These are phyloP conservation scores for Boletales sp. DNA, from an alignment of 768 basidiomycete genomes.

Conservation along the genomic window DNA sequence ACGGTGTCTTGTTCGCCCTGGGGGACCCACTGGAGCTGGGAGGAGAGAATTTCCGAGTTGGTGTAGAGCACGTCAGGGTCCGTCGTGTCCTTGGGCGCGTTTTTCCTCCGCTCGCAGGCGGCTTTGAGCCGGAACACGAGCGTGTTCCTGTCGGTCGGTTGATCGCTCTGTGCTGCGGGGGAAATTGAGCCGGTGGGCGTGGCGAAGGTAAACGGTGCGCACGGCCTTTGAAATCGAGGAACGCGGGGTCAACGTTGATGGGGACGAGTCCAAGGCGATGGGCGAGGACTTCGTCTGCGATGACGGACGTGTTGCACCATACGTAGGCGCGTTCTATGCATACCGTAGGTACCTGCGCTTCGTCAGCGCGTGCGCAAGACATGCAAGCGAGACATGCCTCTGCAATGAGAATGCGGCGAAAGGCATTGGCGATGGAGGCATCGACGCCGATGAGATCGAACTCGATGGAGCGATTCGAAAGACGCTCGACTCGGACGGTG, in stretches of 20 bases:
- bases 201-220: slow-evolving; percentile 7
- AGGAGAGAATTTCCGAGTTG: slow-evolving; percentile 66
- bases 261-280: slow-evolving; percentile 93
- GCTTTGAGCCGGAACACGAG: slow-evolving; percentile 79
- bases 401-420: slow-evolving; percentile 87
- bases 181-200: not conserved
- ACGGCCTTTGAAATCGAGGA: slow-evolving; percentile 56
- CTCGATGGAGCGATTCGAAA: slow-evolving; percentile 83
- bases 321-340: slow-evolving; percentile 89
- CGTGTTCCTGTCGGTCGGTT: slow-evolving; percentile 85
- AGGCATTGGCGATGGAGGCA: slow-evolving; percentile 93
- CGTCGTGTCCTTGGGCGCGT: slow-evolving; percentile 47
- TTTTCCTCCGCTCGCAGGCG: slow-evolving; percentile 58
- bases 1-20: slow-evolving; percentile 75
- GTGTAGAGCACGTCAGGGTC: slow-evolving; percentile 65
- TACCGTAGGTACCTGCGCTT: slow-evolving; percentile 79
- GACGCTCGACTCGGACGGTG: slow-evolving; percentile 66
- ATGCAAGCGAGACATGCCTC: slow-evolving; percentile 55
- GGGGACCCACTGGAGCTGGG: slow-evolving; percentile 70
- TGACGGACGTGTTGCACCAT: slow-evolving; percentile 92
- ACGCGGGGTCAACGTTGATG: slow-evolving; percentile 76
- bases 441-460: slow-evolving; percentile 96
- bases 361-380: slow-evolving; percentile 1
- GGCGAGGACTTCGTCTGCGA: slow-evolving; percentile 90
- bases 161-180: slow-evolving; percentile 40